Base-by-base conservation (phyloP, 1,139 yeast genomes). In the Debaryomycetaceae sp. region DNA sequence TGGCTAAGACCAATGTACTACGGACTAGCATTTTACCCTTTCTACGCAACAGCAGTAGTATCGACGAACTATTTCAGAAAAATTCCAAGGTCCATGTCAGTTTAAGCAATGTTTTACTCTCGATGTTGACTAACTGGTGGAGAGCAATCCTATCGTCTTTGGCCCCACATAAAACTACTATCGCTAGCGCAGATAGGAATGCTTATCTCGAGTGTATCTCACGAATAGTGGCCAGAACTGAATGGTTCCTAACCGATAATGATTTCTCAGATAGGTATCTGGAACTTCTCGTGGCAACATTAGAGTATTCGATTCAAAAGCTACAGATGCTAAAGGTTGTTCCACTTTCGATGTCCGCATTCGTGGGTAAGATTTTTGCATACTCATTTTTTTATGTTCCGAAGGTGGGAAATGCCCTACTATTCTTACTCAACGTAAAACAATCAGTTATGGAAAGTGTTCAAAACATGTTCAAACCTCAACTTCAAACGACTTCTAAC, bases 331-430 rank as follows among this genome's bases (percentile, higher is more conserved):
- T 78, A 41, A 84, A 84, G 58, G 72, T 72, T 6, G 66, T 84
- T 6, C 75, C 91, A 1, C 63, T 83, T 7, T 71, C 86, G 5
- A 63, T 82, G 14, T 76, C 83, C 24, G 95, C 95, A 2, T 87
- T 87, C 57, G 72, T 84, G n/a, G 96, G 96, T 8, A 87, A 88
- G 57, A 78, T 84, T 1, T 79, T 88, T 60, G 91, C 95, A 1
- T 79, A 80, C 56, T 68, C 83, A 11, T 87, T 76, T 53, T 78
- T 82, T 57, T 69, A 76, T 50, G 59, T 86, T 2, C 84, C 85
- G 0, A 72, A 78, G n/a, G 80, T 85, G 6, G 80, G 87, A 13
- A 72, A 70, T 38, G 84, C 87, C 1, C 63, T 88, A 35, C 63
- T 87, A 37, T 83, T 83, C 50, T 60, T 83, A 20, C 65, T 87